Conservation (phyloP, 2,329 filamentous ascomycete genomes). For the Trichoderma afroharzianum region DNA sequence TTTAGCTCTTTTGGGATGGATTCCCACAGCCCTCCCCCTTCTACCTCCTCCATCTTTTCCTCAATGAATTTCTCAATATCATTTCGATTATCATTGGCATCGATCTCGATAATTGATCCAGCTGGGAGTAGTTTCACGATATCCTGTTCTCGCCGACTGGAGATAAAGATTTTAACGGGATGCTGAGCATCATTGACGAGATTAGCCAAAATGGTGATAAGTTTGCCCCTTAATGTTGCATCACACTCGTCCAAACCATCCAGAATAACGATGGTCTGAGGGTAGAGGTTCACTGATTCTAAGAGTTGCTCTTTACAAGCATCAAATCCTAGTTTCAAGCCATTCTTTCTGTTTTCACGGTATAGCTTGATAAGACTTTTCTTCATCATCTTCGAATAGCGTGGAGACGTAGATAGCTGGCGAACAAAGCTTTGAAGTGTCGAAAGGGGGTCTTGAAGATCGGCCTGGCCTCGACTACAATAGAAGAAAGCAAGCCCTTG, state of each 20-base stretch:
- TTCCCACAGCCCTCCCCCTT: neutral
- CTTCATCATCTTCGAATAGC: neutral
- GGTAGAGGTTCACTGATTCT: neutral
- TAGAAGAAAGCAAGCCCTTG: constrained; percentile 6
- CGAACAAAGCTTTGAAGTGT: neutral
- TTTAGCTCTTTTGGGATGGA: neutral
- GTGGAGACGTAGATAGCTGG: neutral
- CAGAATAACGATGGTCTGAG: neutral
- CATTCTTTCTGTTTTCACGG: neutral
- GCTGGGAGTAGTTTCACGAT: neutral
- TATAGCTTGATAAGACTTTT: neutral
- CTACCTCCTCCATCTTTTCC: neutral
- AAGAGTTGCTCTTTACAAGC: neutral
- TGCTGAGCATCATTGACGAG: neutral
- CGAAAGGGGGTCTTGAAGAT: neutral
- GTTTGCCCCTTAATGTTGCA: neutral
- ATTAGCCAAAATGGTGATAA: neutral
- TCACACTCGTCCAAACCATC: constrained; percentile 10
- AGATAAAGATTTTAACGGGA: neutral
- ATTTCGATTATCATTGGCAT: neutral
- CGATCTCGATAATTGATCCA: neutral
- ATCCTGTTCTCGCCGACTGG: neutral
- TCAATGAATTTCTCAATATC: constrained; percentile 2
- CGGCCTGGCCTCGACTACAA: neutral
- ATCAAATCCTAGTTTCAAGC: neutral